These are phyloP conservation scores for Gliomastix tumulicola DNA, from an alignment of 2,329 filamentous ascomycete species.

Conservation along the genomic window DNA sequence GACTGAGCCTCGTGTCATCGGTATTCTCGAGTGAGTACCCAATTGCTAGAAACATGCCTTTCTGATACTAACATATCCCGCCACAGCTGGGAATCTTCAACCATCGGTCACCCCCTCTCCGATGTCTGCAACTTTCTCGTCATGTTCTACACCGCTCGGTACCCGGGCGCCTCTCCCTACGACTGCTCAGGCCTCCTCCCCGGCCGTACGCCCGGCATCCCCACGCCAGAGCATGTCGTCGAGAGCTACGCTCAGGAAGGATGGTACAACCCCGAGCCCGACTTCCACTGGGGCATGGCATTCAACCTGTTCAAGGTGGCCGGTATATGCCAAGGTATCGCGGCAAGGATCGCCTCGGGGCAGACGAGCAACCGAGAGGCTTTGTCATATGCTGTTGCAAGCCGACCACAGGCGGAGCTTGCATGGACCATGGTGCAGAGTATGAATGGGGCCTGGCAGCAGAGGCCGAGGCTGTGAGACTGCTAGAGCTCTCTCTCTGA, in stretches of 20 bases:
- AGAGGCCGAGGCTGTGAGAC: too few relatives aligned
- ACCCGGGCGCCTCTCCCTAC: slow-evolving; percentile 9
- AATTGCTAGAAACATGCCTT: too few relatives aligned
- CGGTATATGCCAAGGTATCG: slow-evolving; percentile 77
- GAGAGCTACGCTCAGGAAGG: slow-evolving; percentile 38
- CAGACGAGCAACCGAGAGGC: slow-evolving; percentile 88
- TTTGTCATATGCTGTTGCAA: slow-evolving; percentile 59
- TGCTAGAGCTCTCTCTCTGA: too few relatives aligned
- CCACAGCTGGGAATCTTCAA: slow-evolving; percentile 88
- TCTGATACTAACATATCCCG: not conserved
- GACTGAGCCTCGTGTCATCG: slow-evolving; percentile 80
- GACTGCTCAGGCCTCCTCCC: slow-evolving; percentile 50
- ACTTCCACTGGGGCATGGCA: slow-evolving; percentile 49
- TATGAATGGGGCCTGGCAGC: too few relatives aligned
- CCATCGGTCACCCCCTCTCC: slow-evolving; percentile 87
- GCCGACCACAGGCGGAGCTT: slow-evolving; percentile 65
- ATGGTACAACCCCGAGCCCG: slow-evolving; percentile 63
- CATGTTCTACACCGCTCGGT: slow-evolving; percentile 26
- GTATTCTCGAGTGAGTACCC: slow-evolving; percentile 67
- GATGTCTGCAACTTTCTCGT: slow-evolving; percentile 72
- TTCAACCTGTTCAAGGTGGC: slow-evolving; percentile 55
- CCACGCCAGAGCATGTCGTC: slow-evolving; percentile 28
- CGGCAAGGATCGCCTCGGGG: slow-evolving; percentile 71
- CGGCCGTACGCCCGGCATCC: slow-evolving; percentile 57
- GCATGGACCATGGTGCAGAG: too few relatives aligned